Percentiles rank a stretch among this genome's conserved stretches.
phyloP scores from a whole-genome alignment of 2,329 filamentous ascomycete species.

The Colletotrichum filicis region DNA sequence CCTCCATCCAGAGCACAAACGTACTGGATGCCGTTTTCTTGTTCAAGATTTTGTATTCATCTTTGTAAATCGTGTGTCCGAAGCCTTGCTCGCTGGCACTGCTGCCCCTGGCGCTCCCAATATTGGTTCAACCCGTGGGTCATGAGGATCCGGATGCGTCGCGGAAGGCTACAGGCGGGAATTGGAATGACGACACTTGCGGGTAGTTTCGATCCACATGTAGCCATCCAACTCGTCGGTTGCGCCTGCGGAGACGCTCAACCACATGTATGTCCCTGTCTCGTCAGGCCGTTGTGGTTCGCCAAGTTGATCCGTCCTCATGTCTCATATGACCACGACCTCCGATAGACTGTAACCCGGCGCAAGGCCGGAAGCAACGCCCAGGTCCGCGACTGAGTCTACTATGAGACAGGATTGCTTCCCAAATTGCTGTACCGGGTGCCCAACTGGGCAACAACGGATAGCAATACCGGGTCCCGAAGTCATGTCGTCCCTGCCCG shows the following conservation, averaged over 20 bases:
- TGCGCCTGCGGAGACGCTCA: background rate
- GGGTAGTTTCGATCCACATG: conserved; percentile 13
- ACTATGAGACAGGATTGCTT: background rate
- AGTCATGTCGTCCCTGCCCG: background rate
- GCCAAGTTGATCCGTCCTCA: conserved; percentile 1
- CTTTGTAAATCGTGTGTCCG: background rate
- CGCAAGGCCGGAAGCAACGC: background rate
- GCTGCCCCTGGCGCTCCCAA: conserved; percentile 4
- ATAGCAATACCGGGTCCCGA: background rate
- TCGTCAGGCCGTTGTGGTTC: conserved; percentile 14
- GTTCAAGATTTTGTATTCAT: background rate
- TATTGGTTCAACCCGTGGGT: background rate
- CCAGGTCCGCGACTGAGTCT: background rate
- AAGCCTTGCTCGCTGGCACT: background rate
- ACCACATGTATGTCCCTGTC: conserved; percentile 11
- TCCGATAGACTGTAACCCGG: conserved; percentile 17
- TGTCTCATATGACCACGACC: conserved; percentile 1
- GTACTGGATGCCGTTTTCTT: background rate
- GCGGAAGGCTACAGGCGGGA: conserved; percentile 18
- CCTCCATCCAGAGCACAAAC: background rate
- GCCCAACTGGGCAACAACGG: background rate
- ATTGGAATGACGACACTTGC: conserved; percentile 31
- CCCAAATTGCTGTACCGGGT: background rate
- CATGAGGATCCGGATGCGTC: background rate
- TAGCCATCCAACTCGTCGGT: conserved; percentile 1